Percentiles rank a stretch among this genome's conserved stretches.
Conservation (phyloP, 768 basidiomycete genomes). For the Russula brevipes region DNA sequence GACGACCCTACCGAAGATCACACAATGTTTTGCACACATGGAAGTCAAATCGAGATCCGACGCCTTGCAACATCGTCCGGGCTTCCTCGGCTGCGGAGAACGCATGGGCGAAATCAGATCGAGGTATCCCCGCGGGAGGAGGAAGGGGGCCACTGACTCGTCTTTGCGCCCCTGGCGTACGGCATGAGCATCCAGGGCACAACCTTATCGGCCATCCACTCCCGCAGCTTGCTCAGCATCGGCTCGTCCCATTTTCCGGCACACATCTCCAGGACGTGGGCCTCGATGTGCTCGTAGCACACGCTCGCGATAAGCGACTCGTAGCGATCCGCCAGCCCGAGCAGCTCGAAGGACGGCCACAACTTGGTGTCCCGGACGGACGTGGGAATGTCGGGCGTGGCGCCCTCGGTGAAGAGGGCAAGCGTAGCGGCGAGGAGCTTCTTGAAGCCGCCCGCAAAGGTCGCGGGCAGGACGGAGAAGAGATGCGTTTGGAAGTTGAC, state of each 20-base stretch:
- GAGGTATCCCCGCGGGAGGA: not conserved
- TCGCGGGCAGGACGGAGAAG: slow-evolving; percentile 63
- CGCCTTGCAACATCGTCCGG: slow-evolving; percentile 63
- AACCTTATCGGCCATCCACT: slow-evolving; percentile 76
- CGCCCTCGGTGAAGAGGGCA: slow-evolving; percentile 18
- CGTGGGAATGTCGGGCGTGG: slow-evolving; percentile 19
- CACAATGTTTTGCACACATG: slow-evolving; percentile 89
- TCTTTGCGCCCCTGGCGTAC: slow-evolving; percentile 63
- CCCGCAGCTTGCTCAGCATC: slow-evolving; percentile 53
- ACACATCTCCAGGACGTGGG: slow-evolving; percentile 61
- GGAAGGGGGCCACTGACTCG: slow-evolving; percentile 36
- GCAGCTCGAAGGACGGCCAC: slow-evolving; percentile 59
- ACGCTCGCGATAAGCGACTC: slow-evolving; percentile 79
- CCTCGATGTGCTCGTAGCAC: slow-evolving; percentile 82
- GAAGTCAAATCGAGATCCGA: slow-evolving; percentile 83
- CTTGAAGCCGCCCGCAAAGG: slow-evolving; percentile 66
- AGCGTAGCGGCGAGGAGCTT: slow-evolving; percentile 58
- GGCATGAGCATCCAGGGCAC: slow-evolving; percentile 83
- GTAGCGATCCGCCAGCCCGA: slow-evolving; percentile 77
- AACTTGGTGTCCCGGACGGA: slow-evolving; percentile 36
- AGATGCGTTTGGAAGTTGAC: slow-evolving; percentile 69
- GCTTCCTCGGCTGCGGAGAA: slow-evolving; percentile 56
- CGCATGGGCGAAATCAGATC: not conserved
- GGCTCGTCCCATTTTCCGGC: slow-evolving; percentile 63
- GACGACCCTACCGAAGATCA: slow-evolving; percentile 61